phyloP scores from a whole-genome alignment of 257 asterid species.

The Scutellaria galericulata region DNA sequence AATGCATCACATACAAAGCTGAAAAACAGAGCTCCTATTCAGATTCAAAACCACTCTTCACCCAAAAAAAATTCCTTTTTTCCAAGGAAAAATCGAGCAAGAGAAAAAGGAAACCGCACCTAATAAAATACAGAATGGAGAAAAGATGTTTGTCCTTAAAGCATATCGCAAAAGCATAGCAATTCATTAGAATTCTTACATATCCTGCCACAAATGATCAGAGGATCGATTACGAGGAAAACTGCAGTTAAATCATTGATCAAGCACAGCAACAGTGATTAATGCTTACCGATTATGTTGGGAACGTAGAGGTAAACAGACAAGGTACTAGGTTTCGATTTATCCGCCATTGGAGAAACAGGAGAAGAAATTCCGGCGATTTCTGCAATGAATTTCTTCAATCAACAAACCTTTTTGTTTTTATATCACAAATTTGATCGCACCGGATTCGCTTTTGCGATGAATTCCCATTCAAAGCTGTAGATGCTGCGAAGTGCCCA shows the following conservation, averaged over 20 bases:
- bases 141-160: constrained; percentile 76
- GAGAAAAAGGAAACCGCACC: constrained; percentile 47
- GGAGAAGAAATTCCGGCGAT: background rate
- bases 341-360: constrained; percentile 54
- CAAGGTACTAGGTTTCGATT: constrained; percentile 60
- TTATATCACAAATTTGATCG: background rate
- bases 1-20: constrained; percentile 97
- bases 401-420: constrained; percentile 8
- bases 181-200: constrained; percentile 80
- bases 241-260: constrained; percentile 7
- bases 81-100: background rate
- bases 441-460: constrained; percentile 35
- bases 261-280: constrained; percentile 14
- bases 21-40: constrained; percentile 31
- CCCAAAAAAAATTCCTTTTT: background rate
- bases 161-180: constrained; percentile 89
- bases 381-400: constrained; percentile 25
- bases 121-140: constrained; percentile 80
- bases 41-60: constrained; percentile 34
- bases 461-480: constrained; percentile 24
- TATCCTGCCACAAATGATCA: constrained; percentile 56
- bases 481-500: constrained; percentile 10
- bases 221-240: constrained; percentile 17
- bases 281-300: constrained; percentile 72
- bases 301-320: constrained; percentile 88